These are phyloP conservation scores for Macrolepiota fuliginosa DNA, from an alignment of 768 basidiomycete species.

Conservation along the genomic window DNA sequence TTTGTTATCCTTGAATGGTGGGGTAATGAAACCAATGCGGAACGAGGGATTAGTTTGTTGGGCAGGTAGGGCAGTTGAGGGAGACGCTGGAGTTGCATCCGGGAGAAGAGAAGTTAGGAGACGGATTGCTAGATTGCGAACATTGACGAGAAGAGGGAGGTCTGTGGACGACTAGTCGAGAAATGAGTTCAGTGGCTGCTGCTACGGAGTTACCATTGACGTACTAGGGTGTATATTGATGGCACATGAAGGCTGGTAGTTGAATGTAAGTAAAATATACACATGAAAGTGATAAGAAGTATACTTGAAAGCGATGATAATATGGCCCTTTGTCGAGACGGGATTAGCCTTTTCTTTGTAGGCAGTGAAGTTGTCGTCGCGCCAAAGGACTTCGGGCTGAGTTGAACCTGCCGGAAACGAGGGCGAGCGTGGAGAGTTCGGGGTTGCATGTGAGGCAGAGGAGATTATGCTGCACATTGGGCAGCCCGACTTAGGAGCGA, in stretches of 20 bases:
- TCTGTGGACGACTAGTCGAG: constrained; percentile 64
- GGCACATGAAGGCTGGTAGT: constrained; percentile 67
- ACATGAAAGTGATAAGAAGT: constrained; percentile 23
- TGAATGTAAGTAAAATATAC: constrained; percentile 8
- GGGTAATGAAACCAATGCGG: constrained; percentile 75
- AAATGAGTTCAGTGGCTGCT: constrained; percentile 13
- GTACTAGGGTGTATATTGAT: constrained; percentile 69
- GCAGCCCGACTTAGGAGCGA: constrained; percentile 65
- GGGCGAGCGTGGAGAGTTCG: constrained; percentile 43
- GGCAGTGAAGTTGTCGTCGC: constrained; percentile 73
- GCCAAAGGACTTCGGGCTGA: constrained; percentile 66
- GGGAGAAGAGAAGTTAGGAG: constrained; percentile 49
- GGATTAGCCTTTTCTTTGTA: constrained; percentile 71
- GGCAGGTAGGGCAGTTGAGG: constrained; percentile 30
- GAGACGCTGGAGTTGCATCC: constrained; percentile 32
- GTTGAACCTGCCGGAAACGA: constrained; percentile 44
- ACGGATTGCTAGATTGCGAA: constrained; percentile 56
- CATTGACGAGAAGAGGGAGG: constrained; percentile 64
- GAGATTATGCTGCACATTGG: constrained; percentile 76
- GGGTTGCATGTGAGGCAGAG: constrained; percentile 43
- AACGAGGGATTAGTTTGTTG: constrained; percentile 37
- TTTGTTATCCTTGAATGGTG: constrained; percentile 73
- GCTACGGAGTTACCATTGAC: constrained; percentile 24
- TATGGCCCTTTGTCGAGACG: constrained; percentile 70
- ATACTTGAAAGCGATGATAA: constrained; percentile 76